Evolutionary conservation across 2,329 filamentous ascomycete species (phyloP), one percentile per base, ranked within the genome.

Genomic region (Penicillium rolfsii): DNA sequence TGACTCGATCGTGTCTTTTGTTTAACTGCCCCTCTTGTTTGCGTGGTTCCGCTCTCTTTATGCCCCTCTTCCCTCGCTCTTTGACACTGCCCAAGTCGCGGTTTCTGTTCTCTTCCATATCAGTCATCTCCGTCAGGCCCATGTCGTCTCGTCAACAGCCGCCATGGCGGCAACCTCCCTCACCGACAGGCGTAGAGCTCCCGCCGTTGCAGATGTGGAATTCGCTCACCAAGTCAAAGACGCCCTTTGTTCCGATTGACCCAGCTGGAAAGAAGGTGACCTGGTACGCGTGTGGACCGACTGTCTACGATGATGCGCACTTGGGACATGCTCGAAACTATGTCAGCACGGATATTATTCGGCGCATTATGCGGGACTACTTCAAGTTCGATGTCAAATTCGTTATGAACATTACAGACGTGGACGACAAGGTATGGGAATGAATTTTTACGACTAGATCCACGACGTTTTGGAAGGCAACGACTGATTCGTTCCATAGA

Each of bases 271-370:
- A 82, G 70, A 88, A 89, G 73, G 85, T 96, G 30, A 87, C 87
- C 5, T 96, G 92, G 91, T 96, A 96, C 77, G 90, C 89, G 67
- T 97, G 93, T 80, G 93, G 93, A 19, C 92, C 92, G 60, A 97
- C 92, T 1, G 89, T 90, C 45, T 93, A 93, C 74, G 91, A 93
- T 74, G 89, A 93, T 78, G 85, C 89, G 64, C 91, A 94, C 80
- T 78, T 94, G 63, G 89, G 91, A 33, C 92, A 96, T 77, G 92
- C 91, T 33, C 84, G 91, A 68, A 96, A 96, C 80, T 96, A 96
- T 84, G 91, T 96, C 64, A 91, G 89, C 53, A 94, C 91, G 49
- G 93, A 97, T 76, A 93, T 96, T 65, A 88, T 96, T 68, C 86
- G 93, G 63, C 87, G 93, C 70, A 91, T 96, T 69, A 79, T 96